Evolutionary conservation across 495 filamentous ascomycete genomes (phyloP), one percentile per base, ranked within the genome.

Genomic region (Trichoderma asperelloides): DNA sequence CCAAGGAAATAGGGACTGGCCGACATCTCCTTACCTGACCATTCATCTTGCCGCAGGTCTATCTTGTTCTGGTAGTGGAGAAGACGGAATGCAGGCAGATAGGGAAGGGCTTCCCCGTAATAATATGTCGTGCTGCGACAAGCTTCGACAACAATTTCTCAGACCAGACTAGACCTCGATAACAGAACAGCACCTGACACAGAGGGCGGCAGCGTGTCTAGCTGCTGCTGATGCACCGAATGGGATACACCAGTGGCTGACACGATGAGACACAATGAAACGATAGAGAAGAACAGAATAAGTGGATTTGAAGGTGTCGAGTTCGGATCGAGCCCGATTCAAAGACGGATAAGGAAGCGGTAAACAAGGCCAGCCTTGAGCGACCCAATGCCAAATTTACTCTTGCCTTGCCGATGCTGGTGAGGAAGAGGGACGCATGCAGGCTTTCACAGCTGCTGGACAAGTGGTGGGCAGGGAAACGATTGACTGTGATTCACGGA

Each of bases 401-500:
- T 45, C 47, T n/a, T 11, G 13, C 16, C 41, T 13, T 57, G 49
- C 55, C 13, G 27, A 18, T 25, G 5, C 55, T 15, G 33, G 55
- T 60, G 23, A 60, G 30, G 30, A 30, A 30, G n/a, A 16, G 55
- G 16, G 55, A 60, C 18, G 55, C 25, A 13, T 30, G 55, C 55
- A 13, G 55, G 55, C 55, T 18, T 25, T 25, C 55, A 25, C 11
- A 16, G 55, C 55, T 60, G 27, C 13, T 30, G 55, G 27, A 60
- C 55, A 60, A 30, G 55, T 30, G 55, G 25, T 21, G 27, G 55
- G 55, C 55, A 57, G 55, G 47, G 55, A 28, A 28, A 60, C 55
- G 25, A 60, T 30, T 60, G 55, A 60, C 23, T 28, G 55, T 60
- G 55, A 60, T 28, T 60, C 55, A 60, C 70, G 18, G 71, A 74